Percentiles rank a stretch among this genome's conserved stretches.
These are phyloP conservation scores for Albatrellus sp. DNA, from an alignment of 1,284 basidiomycete genomes.

Conservation along the genomic window DNA sequence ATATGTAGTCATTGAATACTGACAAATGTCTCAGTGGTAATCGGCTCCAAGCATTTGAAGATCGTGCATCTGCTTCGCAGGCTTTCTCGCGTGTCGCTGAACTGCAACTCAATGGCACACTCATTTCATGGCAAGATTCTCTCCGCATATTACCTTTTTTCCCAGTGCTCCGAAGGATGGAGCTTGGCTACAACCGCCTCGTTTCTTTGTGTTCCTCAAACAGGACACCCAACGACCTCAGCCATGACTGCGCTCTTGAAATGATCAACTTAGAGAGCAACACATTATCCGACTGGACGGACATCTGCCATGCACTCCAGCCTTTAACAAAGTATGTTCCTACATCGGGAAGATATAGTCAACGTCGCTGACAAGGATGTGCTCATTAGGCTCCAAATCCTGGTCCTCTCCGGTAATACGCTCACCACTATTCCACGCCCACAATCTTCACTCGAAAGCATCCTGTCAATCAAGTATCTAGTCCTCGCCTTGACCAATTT, in stretches of 20 bases:
- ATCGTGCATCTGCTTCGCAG: conserved; percentile 17
- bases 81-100: conserved; percentile 51
- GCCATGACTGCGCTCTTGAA: neutral
- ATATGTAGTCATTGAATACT: conserved; percentile 7
- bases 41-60: conserved; percentile 30
- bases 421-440: conserved; percentile 29
- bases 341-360: too few species aligned
- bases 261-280: conserved; percentile 71
- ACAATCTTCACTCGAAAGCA: neutral
- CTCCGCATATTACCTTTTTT: conserved; percentile 39
- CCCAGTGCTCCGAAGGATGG: conserved; percentile 48
- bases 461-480: conserved; percentile 32
- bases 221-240: neutral
- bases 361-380: too few species aligned
- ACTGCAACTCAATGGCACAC: conserved; percentile 67
- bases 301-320: conserved; percentile 33
- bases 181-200: conserved; percentile 71
- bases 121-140: conserved; percentile 64
- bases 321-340: conserved; percentile 36
- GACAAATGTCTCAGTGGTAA: conserved; percentile 37
- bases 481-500: conserved; percentile 57
- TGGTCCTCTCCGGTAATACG: conserved; percentile 61
- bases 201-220: conserved; percentile 19
- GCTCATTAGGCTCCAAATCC: conserved; percentile 36
- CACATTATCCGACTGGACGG: conserved; percentile 45